Conservation (phyloP, 352 stramenopile species). For the Pythium phragmiticola region DNA sequence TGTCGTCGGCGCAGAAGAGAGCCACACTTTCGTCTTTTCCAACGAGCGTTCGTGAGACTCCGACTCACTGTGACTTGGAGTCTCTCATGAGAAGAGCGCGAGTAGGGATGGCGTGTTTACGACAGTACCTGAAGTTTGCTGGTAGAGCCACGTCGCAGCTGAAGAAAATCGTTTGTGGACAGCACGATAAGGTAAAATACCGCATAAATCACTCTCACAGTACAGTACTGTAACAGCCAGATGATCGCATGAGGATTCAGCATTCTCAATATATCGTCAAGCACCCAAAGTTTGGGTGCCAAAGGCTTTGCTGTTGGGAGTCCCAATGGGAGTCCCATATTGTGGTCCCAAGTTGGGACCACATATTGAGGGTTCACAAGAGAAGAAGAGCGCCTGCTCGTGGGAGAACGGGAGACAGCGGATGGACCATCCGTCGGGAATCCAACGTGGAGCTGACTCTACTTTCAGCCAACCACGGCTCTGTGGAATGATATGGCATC, state of each 20-base stretch:
- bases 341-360: not conserved
- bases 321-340: too few species aligned
- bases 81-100: too few species aligned
- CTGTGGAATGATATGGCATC: not conserved
- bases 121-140: too few species aligned
- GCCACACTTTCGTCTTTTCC: too few species aligned
- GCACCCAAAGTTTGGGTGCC: too few species aligned
- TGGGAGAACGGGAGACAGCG: not conserved
- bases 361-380: not conserved
- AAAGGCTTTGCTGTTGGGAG: too few species aligned
- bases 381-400: not conserved
- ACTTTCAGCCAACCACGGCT: constrained; percentile 12
- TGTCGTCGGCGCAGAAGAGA: too few species aligned
- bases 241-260: too few species aligned
- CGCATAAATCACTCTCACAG: not conserved
- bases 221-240: not conserved
- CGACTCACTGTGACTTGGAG: too few species aligned
- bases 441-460: not conserved
- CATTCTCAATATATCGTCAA: too few species aligned
- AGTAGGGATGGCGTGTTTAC: not conserved
- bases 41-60: too few species aligned
- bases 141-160: not conserved
- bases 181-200: not conserved
- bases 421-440: constrained; percentile 1
- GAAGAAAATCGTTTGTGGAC: not conserved